A percentile compares a stretch with the other conserved stretches of the same genome.
Conservation (phyloP, 441 rosid species). For the Bocquillonia castaneifolia region DNA sequence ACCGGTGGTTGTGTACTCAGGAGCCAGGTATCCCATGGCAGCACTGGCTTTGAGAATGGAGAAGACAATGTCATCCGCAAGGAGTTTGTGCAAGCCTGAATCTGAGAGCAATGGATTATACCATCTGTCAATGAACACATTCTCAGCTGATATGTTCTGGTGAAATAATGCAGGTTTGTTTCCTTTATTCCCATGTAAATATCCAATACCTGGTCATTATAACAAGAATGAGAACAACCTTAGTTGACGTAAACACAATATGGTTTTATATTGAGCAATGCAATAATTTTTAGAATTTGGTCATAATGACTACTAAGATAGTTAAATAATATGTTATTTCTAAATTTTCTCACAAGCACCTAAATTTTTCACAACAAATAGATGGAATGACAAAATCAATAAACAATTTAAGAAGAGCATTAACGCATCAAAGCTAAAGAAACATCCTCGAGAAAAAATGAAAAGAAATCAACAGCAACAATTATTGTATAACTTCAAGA, state of each 20-base stretch:
- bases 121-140: conserved; percentile 57
- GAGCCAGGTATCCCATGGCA: conserved; percentile 95
- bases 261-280: not conserved
- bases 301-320: too few species aligned
- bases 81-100: conserved; percentile 80
- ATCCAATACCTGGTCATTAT: conserved; percentile 56
- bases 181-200: conserved; percentile 59
- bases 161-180: conserved; percentile 63
- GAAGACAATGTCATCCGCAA: conserved; percentile 87
- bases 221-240: not conserved
- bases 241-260: not conserved
- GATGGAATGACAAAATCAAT: not conserved
- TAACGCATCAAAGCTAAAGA: not conserved
- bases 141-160: conserved; percentile 79
- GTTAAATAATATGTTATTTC: too few species aligned
- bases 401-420: not conserved
- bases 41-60: conserved; percentile 88
- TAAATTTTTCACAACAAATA: not conserved
- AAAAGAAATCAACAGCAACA: not conserved
- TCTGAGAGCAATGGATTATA: conserved; percentile 63
- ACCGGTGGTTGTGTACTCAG: conserved; percentile 83
- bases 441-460: not conserved
- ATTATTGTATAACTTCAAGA: not conserved
- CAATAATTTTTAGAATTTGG: not conserved
- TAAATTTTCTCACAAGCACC: not conserved